Evolutionary conservation across 1,139 yeast genomes (phyloP).

Genomic region (Petasospora fabianii): DNA sequence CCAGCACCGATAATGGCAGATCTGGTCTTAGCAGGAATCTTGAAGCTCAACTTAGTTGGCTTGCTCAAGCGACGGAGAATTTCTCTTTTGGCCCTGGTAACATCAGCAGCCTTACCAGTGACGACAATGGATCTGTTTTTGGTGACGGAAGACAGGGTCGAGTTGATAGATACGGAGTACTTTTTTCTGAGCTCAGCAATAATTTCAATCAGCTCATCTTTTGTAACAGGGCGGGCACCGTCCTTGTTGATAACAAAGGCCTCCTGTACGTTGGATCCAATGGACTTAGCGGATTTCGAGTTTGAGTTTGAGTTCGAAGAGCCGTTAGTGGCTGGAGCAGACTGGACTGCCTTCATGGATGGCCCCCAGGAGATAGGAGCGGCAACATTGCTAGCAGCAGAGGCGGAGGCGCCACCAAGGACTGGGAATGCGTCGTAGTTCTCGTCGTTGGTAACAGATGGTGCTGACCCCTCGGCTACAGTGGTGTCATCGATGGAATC

Average conservation of each 20-base stretch:
- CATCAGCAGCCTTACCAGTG: conserved; percentile 70
- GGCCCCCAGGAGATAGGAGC: conserved; percentile 42
- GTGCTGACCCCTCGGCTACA: conserved; percentile 27
- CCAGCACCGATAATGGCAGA: conserved; percentile 85
- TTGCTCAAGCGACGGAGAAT: conserved; percentile 75
- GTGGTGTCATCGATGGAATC: conserved; percentile 2
- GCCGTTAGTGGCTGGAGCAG: conserved; percentile 29
- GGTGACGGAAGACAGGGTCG: conserved; percentile 73
- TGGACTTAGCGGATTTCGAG: conserved; percentile 2
- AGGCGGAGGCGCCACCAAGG: conserved; percentile 40
- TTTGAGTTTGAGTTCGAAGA: conserved; percentile 11
- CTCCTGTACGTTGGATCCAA: conserved; percentile 48
- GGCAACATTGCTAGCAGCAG: conserved; percentile 27
- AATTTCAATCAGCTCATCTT: conserved; percentile 63
- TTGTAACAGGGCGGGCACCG: conserved; percentile 34
- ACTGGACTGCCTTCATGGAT: conserved; percentile 35
- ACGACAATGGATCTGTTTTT: conserved; percentile 84
- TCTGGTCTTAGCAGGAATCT: conserved; percentile 76
- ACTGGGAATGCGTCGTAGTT: conserved; percentile 59
- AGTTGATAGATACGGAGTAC: conserved; percentile 70
- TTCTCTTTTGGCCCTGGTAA: conserved; percentile 70
- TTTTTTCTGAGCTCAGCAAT: conserved; percentile 58
- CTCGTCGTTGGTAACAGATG: conserved; percentile 37
- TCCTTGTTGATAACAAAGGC: conserved; percentile 39
- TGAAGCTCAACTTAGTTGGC: conserved; percentile 58